Evolutionary conservation across 345 rosid species (phyloP).

Genomic region (Eutrema heterophyllum): DNA sequence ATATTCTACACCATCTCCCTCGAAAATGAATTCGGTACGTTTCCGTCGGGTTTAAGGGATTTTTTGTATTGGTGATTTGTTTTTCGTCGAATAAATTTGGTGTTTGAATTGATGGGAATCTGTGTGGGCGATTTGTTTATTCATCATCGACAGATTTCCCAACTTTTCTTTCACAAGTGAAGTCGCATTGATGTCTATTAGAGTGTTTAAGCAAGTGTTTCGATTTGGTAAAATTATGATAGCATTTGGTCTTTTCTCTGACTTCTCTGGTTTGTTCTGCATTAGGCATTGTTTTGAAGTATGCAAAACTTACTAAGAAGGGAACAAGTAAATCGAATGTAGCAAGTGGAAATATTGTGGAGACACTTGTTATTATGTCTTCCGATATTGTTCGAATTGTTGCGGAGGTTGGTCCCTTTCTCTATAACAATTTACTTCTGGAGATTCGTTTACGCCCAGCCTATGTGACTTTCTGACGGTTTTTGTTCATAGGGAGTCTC

Average conservation of each 20-base stretch:
- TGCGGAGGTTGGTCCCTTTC: constrained; percentile 51
- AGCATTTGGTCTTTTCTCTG: not conserved
- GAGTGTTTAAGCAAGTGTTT: too few relatives aligned
- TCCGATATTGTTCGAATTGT: constrained; percentile 73
- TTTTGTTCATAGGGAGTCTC: constrained; percentile 43
- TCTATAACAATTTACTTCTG: not conserved
- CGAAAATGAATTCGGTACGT: constrained; percentile 54
- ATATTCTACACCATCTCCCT: constrained; percentile 69
- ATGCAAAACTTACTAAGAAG: constrained; percentile 67
- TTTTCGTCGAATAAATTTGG: not conserved
- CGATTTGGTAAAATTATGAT: not conserved
- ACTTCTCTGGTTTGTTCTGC: constrained; percentile 3
- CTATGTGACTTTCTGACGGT: not conserved
- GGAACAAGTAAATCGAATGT: constrained; percentile 66
- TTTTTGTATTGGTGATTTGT: too few relatives aligned
- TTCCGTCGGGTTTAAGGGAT: not conserved
- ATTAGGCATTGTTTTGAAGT: constrained; percentile 75
- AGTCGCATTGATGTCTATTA: not conserved
- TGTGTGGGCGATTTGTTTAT: not conserved
- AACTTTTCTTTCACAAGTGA: not conserved
- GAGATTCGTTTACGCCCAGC: not conserved
- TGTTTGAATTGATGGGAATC: not conserved
- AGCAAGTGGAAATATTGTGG: constrained; percentile 35
- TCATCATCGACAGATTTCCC: not conserved
- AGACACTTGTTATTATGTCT: constrained; percentile 61